Base-by-base conservation (phyloP, 2,329 filamentous ascomycete species). In the Clonostachys rosea region DNA sequence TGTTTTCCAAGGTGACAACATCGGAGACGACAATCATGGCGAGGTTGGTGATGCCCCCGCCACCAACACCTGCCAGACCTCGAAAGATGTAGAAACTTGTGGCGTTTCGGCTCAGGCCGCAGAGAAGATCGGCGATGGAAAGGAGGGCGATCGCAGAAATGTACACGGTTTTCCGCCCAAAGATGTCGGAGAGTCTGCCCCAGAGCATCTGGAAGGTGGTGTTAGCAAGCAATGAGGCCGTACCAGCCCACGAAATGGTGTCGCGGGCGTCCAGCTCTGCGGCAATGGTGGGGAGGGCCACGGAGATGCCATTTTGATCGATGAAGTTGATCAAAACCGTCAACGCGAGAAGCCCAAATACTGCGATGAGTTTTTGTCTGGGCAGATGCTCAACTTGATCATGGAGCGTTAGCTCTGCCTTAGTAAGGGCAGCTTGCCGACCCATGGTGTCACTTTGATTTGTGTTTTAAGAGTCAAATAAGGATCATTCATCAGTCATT, bases 151-250 rank as follows among this genome's bases (percentile, higher is more conserved):
- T 60, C 2, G 77, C 76, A 2, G 67, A 69, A 4, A 86, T 57
- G 45, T 79, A 77, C 7, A 85, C 69, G 8, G 73, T 68, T 58
- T 84, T 84, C 16, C 81, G 72, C 17, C 80, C 79, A 44, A 83
- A 74, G 1, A 84, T 76, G 59, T 84, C 80, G 1, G 79, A 83
- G 4, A 84, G 55, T 4, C 80, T 72, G 17, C 82, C 81, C 57
- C 85, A 85, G 0, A 86, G 69, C 49, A 84, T 79, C 52, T 83
- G 81, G 52, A 85, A 86, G 34, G 78, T 75, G 0, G 83, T 84
- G 49, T 77, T 79, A 33, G 76, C 76, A 42, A 81, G 74, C 41
- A 81, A 59, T 5, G 71, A 70, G 9, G 74, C 71, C 0, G 75
- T 78, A 7, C 74, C 75, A 2, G 74, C 74, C 77, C 76, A 80